Percentiles rank a stretch among this genome's conserved stretches.
These are phyloP conservation scores for Solanum phureja DNA, from an alignment of 257 asterid genomes.

Conservation along the genomic window DNA sequence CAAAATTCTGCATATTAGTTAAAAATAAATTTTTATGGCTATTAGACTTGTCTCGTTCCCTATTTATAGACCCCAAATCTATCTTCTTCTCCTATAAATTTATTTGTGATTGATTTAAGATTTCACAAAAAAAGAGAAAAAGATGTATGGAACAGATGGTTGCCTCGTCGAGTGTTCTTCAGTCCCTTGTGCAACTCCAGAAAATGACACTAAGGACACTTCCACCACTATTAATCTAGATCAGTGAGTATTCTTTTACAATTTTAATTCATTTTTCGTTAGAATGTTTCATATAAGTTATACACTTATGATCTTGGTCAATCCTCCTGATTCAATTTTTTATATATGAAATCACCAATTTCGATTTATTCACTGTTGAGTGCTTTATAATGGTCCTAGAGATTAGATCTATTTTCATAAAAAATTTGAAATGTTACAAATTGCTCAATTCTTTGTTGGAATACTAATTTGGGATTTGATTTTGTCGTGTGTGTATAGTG, in stretches of 20 bases:
- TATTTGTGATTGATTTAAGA: no score
- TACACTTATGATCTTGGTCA: not conserved
- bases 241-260: constrained; percentile 32
- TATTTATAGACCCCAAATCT: not conserved
- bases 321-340: no score
- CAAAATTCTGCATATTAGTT: no score
- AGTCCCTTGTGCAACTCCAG: not conserved
- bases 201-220: not conserved
- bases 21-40: no score
- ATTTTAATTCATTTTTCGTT: not conserved
- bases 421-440: not conserved
- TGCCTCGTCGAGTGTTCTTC: not conserved
- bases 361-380: no score
- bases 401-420: not conserved
- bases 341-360: not conserved
- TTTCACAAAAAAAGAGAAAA: not conserved
- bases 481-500: constrained; percentile 13
- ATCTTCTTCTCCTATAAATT: not conserved
- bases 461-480: not conserved
- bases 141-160: constrained; percentile 33
- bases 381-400: no score
- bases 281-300: not conserved
- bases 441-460: not conserved
- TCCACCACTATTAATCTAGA: constrained; percentile 38
- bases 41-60: not conserved